Evolutionary conservation across 768 basidiomycete species (phyloP).

Genomic region (Dentipellis fragilis): DNA sequence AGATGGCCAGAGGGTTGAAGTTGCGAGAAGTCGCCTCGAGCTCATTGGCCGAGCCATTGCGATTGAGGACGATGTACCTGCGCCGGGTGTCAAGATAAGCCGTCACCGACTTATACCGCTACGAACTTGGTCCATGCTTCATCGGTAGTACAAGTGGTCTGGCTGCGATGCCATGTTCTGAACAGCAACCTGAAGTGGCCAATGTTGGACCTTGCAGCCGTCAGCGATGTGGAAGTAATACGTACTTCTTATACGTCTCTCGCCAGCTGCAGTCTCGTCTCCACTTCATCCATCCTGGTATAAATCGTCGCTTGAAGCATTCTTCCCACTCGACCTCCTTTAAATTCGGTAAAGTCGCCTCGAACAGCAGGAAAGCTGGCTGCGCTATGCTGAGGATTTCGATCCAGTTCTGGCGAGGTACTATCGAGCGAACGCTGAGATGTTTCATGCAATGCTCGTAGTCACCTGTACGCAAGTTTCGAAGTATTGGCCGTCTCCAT

Average conservation of each 20-base stretch:
- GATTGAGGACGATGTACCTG: conserved; percentile 69
- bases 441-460: conserved; percentile 47
- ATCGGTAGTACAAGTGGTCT: conserved; percentile 61
- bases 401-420: conserved; percentile 75
- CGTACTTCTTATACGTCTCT: conserved; percentile 56
- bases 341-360: conserved; percentile 61
- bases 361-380: conserved; percentile 54
- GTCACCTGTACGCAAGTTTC: conserved; percentile 33
- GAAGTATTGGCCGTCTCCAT: conserved; percentile 64
- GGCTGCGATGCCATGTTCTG: conserved; percentile 60
- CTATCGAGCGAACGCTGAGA: conserved; percentile 50
- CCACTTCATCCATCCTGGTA: conserved; percentile 70
- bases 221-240: conserved; percentile 9
- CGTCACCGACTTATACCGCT: background rate
- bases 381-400: conserved; percentile 59
- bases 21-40: conserved; percentile 56
- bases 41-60: conserved; percentile 66
- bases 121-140: conserved; percentile 78
- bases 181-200: conserved; percentile 38
- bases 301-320: conserved; percentile 57
- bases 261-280: conserved; percentile 57
- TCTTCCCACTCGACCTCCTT: conserved; percentile 64
- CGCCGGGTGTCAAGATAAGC: background rate
- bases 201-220: conserved; percentile 5
- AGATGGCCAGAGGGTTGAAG: conserved; percentile 57